Conservation (phyloP, 2,329 filamentous ascomycete genomes). For the Pseudocercospora fijiensis region DNA sequence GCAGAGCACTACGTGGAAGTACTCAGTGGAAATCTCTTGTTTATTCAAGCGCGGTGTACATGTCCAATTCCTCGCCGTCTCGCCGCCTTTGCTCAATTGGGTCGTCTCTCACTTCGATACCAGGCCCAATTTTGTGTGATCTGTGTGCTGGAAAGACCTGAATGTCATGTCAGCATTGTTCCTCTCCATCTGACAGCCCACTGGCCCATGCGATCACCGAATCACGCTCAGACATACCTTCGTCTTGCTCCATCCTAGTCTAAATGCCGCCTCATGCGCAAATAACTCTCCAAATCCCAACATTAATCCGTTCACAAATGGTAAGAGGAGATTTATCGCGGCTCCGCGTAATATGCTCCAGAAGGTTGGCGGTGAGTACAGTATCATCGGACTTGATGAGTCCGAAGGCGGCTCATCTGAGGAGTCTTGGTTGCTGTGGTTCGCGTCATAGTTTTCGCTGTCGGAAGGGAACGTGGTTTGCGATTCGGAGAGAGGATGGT, state of each 20-base stretch:
- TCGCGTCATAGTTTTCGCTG: conserved; percentile 75
- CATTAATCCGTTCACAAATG: conserved; percentile 98
- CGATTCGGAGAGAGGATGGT: conserved; percentile 60
- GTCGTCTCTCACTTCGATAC: conserved; percentile 74
- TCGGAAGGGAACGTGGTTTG: conserved; percentile 77
- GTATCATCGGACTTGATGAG: conserved; percentile 66
- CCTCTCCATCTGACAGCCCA: background rate
- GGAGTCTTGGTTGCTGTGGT: conserved; percentile 49
- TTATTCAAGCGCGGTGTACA: conserved; percentile 68
- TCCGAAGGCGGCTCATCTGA: conserved; percentile 61
- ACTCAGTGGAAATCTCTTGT: background rate
- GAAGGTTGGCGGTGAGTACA: conserved; percentile 85
- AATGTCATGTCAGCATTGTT: conserved; percentile 5
- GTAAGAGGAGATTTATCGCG: conserved; percentile 91
- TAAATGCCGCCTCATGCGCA: conserved; percentile 90
- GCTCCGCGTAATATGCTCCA: conserved; percentile 84
- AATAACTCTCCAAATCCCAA: conserved; percentile 95
- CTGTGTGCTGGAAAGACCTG: conserved; percentile 63
- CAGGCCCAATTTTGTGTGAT: conserved; percentile 69
- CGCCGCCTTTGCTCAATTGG: conserved; percentile 56
- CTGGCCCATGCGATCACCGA: background rate
- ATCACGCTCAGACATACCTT: conserved; percentile 62
- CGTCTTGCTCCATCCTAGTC: conserved; percentile 89
- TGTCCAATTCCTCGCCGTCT: conserved; percentile 57
- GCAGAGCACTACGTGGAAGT: background rate